Evolutionary conservation across 2,329 filamentous ascomycete genomes (phyloP), one percentile per base, ranked within the genome.

Genomic region (Colletotrichum coccodes): DNA sequence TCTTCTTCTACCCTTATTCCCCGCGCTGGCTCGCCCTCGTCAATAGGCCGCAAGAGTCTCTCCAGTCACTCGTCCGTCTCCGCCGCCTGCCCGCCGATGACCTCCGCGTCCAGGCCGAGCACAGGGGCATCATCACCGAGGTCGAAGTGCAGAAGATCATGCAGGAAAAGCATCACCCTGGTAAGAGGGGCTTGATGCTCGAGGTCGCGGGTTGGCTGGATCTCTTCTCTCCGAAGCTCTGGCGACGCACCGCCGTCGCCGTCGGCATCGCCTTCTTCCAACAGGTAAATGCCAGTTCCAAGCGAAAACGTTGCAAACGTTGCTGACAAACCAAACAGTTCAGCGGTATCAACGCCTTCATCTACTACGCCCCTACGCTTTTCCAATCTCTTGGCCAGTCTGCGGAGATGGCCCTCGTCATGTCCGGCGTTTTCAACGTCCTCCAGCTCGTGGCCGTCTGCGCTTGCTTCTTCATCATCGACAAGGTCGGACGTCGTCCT

Each of bases 41-140:
- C 14, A 75, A 75, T 23, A 75, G 81, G 47, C 73, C 81, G 4
- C 74, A 82, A 0, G 83, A 85, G 23, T 76, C 79, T 1, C 72
- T 86, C 0, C 23, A 75, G 4, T 75, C 76, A 1, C 76, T 86
- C 0, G 74, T 73, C 3, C 79, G 78, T 52, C 76, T 85, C 1
- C 80, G 83, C 3, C 75, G 78, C 21, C 78, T 87, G 1, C 83
- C 85, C 0, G 68, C 73, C 1, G 79, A 75, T 0, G 84, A 88
- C 52, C 64, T 74, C 3, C 77, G 84, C 21, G 79, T 88, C 0
- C 78, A 82, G 21, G 73, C 79, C 34, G 85, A 88, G 69, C 85
- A 80, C 79, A 79, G 80, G 50, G 85, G 83, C 9, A 87, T 87
- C 60, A 76, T 83, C 1, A 80, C 83, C 1, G 85, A 88, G 64